A percentile compares a stretch with the other conserved stretches of the same genome.
Conservation (phyloP, 2,329 filamentous ascomycete genomes). For the Cyclaneusma minus region DNA sequence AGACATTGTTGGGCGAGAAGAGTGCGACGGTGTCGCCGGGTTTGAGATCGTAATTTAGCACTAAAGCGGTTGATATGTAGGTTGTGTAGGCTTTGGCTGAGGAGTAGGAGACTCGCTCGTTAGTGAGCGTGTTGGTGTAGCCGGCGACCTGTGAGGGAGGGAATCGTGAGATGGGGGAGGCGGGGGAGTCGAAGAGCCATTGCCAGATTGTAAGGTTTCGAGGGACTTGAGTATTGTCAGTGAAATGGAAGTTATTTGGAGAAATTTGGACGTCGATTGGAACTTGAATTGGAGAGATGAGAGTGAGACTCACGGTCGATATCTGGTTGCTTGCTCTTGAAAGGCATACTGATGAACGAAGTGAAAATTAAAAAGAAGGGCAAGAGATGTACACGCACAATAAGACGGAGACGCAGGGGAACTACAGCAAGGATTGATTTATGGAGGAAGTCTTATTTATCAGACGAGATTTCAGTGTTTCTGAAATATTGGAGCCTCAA, state of each 20-base stretch:
- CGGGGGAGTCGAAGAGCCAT: conserved; percentile 42
- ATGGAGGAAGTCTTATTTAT: too few species aligned
- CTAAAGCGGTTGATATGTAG: conserved; percentile 42
- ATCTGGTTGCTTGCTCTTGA: conserved; percentile 13
- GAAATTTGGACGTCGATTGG: too few species aligned
- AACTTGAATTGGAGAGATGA: too few species aligned
- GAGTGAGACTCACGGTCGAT: conserved; percentile 8
- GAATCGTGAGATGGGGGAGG: conserved; percentile 33
- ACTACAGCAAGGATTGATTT: too few species aligned
- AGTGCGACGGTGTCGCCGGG: conserved; percentile 40
- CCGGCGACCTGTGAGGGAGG: conserved; percentile 26
- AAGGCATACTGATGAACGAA: conserved; percentile 11
- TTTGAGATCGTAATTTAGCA: conserved; percentile 35
- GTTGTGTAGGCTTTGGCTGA: conserved; percentile 40
- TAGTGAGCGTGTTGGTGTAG: conserved; percentile 42
- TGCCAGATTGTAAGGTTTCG: conserved; percentile 40
- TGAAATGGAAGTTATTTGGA: not conserved
- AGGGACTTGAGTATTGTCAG: conserved; percentile 26
- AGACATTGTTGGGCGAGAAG: conserved; percentile 49
- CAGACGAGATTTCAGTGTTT: too few species aligned
- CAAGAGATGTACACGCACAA: too few species aligned
- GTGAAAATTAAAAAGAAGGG: too few species aligned
- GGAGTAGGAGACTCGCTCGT: conserved; percentile 40
- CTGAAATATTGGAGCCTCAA: too few species aligned
- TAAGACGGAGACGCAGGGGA: too few species aligned